Evolutionary conservation across 2,329 filamentous ascomycete species (phyloP).

Genomic region (Aureobasidium subglaciale): DNA sequence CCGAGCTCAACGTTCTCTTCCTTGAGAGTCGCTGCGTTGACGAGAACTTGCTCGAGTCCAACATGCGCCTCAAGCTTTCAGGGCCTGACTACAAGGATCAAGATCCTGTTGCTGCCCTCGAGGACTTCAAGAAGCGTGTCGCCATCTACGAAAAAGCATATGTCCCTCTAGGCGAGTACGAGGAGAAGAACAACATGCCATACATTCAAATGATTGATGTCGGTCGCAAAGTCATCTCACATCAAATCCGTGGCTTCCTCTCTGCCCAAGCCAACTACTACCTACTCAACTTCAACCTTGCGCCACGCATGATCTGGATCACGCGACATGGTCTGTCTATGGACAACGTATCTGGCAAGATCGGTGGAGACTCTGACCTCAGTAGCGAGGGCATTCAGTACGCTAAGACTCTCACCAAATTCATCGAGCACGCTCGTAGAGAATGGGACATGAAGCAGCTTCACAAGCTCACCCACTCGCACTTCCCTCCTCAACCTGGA

Average conservation of each 20-base stretch:
- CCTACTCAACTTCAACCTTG: slow-evolving; percentile 91
- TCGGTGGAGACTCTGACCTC: slow-evolving; percentile 82
- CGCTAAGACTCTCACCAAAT: slow-evolving; percentile 69
- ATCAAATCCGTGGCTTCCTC: slow-evolving; percentile 85
- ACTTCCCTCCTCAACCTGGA: slow-evolving; percentile 83
- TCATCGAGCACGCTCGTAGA: slow-evolving; percentile 72
- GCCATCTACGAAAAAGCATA: slow-evolving; percentile 92
- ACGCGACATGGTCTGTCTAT: slow-evolving; percentile 86
- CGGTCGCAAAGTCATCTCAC: slow-evolving; percentile 84
- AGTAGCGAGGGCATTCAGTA: slow-evolving; percentile 76
- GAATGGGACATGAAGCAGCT: slow-evolving; percentile 80
- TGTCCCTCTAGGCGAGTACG: slow-evolving; percentile 79
- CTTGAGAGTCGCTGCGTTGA: slow-evolving; percentile 92
- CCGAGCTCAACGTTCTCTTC: slow-evolving; percentile 82
- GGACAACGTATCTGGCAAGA: slow-evolving; percentile 80
- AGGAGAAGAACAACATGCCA: slow-evolving; percentile 83
- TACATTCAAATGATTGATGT: slow-evolving; percentile 99
- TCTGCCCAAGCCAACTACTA: slow-evolving; percentile 91
- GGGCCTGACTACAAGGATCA: slow-evolving; percentile 95
- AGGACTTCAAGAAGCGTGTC: slow-evolving; percentile 89
- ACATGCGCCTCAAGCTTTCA: slow-evolving; percentile 93
- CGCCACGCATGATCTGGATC: slow-evolving; percentile 95
- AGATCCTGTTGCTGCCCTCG: slow-evolving; percentile 75
- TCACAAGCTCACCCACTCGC: slow-evolving; percentile 65
- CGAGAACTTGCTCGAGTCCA: slow-evolving; percentile 75